Conservation (phyloP, 257 asterid genomes). For the Cordia subcordata region DNA sequence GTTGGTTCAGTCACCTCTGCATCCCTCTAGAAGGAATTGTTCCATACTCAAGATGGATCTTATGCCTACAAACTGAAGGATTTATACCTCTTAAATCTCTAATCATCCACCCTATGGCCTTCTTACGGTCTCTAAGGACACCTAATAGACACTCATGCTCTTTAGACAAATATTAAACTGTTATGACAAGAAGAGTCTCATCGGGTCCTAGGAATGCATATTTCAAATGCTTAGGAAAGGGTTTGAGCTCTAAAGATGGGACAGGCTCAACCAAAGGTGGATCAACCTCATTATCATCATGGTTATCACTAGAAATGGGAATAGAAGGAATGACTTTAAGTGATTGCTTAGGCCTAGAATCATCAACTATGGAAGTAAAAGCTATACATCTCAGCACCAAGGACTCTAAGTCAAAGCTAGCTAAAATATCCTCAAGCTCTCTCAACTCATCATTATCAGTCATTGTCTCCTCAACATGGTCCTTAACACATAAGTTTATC, state of each 20-base stretch:
- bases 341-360: too few species aligned
- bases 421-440: too few species aligned
- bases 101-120: neutral
- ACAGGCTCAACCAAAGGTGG: too few species aligned
- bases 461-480: too few species aligned
- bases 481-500: too few species aligned
- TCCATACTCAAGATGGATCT: neutral
- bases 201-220: neutral
- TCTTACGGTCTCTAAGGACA: neutral
- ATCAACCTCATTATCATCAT: too few species aligned
- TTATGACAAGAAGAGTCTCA: neutral
- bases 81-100: neutral
- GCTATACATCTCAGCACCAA: too few species aligned
- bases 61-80: neutral
- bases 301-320: too few species aligned
- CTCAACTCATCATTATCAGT: too few species aligned
- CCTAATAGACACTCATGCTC: neutral
- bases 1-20: neutral
- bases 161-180: neutral
- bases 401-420: too few species aligned
- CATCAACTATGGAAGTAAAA: too few species aligned
- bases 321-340: too few species aligned
- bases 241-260: neutral
- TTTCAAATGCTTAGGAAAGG: neutral
- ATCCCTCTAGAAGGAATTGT: neutral